phyloP scores from a whole-genome alignment of 75 land plant genomes.

The Cupressus sempervirens region DNA sequence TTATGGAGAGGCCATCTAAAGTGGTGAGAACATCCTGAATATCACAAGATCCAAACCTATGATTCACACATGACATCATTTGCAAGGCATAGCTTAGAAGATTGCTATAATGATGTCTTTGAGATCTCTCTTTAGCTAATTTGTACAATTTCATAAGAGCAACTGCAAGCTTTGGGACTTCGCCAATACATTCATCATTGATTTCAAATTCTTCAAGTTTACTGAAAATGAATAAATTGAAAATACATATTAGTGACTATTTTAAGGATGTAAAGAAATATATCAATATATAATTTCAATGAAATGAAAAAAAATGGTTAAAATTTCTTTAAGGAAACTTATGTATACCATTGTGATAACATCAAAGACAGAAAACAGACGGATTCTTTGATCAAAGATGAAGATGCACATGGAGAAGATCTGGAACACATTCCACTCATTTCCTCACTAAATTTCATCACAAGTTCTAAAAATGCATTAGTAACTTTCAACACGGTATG shows the following conservation, averaged over 20 bases:
- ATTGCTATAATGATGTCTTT: slow-evolving; percentile 24
- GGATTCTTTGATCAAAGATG: slow-evolving; percentile 23
- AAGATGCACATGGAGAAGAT: slow-evolving; percentile 1
- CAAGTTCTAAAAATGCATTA: slow-evolving; percentile 30
- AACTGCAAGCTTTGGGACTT: slow-evolving; percentile 42
- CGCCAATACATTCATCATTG: slow-evolving; percentile 20
- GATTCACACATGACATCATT: slow-evolving; percentile 35
- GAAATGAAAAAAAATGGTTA: not conserved
- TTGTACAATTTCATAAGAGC: slow-evolving; percentile 29
- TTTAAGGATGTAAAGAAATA: not conserved
- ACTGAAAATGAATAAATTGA: slow-evolving; percentile 29
- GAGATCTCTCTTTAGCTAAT: slow-evolving; percentile 17
- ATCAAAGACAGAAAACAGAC: slow-evolving; percentile 47
- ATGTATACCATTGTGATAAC: slow-evolving; percentile 52
- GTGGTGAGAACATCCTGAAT: slow-evolving; percentile 52
- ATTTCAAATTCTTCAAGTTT: slow-evolving; percentile 27
- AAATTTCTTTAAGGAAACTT: not conserved
- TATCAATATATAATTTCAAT: not conserved
- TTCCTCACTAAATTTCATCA: slow-evolving; percentile 23
- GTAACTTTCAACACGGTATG: slow-evolving; percentile 26
- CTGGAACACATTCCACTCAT: slow-evolving; percentile 4
- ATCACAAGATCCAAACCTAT: slow-evolving; percentile 32
- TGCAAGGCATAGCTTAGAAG: slow-evolving; percentile 42
- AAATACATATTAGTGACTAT: not conserved
- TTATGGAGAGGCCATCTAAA: slow-evolving; percentile 41